Conservation (phyloP, 768 basidiomycete species). For the Tremella mesenterica region DNA sequence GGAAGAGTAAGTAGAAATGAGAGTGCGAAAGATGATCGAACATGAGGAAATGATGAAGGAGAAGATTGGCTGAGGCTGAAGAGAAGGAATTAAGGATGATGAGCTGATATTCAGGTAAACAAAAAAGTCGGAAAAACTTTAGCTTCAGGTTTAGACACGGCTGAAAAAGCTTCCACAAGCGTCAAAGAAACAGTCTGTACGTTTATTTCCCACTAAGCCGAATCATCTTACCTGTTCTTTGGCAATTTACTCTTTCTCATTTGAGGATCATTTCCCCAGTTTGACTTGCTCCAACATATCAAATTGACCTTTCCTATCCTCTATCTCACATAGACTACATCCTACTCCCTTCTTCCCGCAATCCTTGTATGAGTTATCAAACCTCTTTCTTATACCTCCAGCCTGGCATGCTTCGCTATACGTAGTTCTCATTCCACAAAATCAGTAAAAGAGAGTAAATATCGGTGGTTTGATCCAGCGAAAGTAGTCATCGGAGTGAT, state of each 20-base stretch:
- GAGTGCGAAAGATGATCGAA: too few relatives aligned
- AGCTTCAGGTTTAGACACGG: conserved; percentile 21
- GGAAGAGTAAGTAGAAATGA: too few relatives aligned
- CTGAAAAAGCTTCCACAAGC: conserved; percentile 10
- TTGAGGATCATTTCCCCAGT: neutral
- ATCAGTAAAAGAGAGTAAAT: too few relatives aligned
- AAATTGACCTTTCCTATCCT: neutral
- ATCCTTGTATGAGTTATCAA: too few relatives aligned
- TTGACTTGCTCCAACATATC: neutral
- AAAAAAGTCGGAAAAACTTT: conserved; percentile 34
- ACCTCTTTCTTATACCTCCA: too few relatives aligned
- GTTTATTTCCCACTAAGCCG: conserved; percentile 3
- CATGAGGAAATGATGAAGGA: too few relatives aligned
- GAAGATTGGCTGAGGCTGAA: too few relatives aligned
- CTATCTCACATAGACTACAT: neutral
- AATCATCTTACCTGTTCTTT: neutral
- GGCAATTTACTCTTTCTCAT: neutral
- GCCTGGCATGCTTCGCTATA: too few relatives aligned
- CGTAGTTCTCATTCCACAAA: too few relatives aligned
- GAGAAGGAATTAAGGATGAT: neutral
- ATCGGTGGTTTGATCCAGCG: too few relatives aligned
- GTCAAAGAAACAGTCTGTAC: conserved; percentile 24
- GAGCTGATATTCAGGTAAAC: conserved; percentile 18
- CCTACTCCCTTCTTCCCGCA: too few relatives aligned
- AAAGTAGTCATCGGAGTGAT: too few relatives aligned